Evolutionary conservation across 2,329 filamentous ascomycete species (phyloP), one percentile per base, ranked within the genome.

Genomic region (Pseudocercospora musae): DNA sequence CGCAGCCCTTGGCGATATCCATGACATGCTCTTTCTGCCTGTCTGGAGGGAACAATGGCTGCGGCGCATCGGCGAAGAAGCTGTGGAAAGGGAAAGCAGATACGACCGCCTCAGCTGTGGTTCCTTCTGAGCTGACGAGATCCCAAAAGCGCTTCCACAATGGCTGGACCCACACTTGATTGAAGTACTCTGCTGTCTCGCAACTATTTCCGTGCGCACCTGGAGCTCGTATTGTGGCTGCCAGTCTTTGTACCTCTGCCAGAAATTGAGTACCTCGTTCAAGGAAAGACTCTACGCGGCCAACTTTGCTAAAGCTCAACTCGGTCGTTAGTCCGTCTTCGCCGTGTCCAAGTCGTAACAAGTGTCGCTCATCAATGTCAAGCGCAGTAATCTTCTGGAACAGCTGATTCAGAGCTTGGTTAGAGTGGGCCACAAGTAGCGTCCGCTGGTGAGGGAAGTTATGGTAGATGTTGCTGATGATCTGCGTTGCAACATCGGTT

Each of bases 401-500:
- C 1, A 99, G 83, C 75, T 99, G 95, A 72, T 99, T 99, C 9
- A 99, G 81, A 1, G 95, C 96, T 76, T 99, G 96, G 73, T 99
- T 99, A 77, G 94, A 98, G 76, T 99, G 95, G 4, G 95, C 95
- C 66, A 99, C 87, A 44, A 99, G 85, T 18, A 99, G 80, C 0
- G 95, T 99, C 70, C 92, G 89, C 76, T 99, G 92, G 66, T 89
- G 83, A 7, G 95, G 93, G 74, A 97, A 99, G 78, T 98, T 96
- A 80, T 98, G 94, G 74, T 99, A 99, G 70, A 99, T 90, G 76
- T 98, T 97, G 80, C 91, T 97, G 78, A 99, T 99, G 74, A 98
- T 96, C 76, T 99, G 95, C 4, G 94, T 97, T 53, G 92, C 93
- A 58, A 99, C 95, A 77, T 99, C 95, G n/a, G 95, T 99, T 81